Evolutionary conservation across 2,329 filamentous ascomycete species (phyloP), one percentile per base, ranked within the genome.

Genomic region (Clonostachys rhizophaga): DNA sequence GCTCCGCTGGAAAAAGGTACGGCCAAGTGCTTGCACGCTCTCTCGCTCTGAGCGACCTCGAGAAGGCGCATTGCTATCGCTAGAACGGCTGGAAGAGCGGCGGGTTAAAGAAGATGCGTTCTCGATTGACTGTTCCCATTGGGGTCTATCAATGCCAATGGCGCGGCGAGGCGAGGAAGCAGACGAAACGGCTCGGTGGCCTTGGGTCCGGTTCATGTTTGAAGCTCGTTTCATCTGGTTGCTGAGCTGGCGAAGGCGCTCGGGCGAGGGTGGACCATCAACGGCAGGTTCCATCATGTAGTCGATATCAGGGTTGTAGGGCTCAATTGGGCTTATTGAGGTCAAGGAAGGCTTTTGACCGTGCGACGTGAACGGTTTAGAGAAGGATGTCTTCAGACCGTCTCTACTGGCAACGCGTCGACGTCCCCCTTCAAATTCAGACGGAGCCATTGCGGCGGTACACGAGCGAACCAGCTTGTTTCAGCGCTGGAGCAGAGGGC

Each of bases 211-310:
- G 48, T 63, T 62, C 40, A 66, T 53, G 45, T 70, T 66, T 20
- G 79, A 78, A 20, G 71, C 69, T 57, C 72, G 70, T 61, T 75
- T 81, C 71, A 81, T 75, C 63, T 83, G 76, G 59, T 76, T 75
- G 60, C 70, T 81, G 45, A 83, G 68, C 49, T 77, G 77, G 53
- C 80, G 75, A 54, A 83, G 72, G 51, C 72, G 73, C 55, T 80
- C 75, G 30, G 81, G 78, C 34, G 81, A 84, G 1, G 81, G 79
- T 39, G 81, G 80, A 16, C 78, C 77, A 54, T 84, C 78, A 47
- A 84, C 64, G 50, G 81, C 74, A 43, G 81, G 79, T 49, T 76
- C 79, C 48, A 84, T 63, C 46, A 78, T 67, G 49, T 77, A 72
- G 49, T 66, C 57, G 43, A 69, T 35, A 51, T 61, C 55, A 46